Percentiles rank a stretch among this genome's conserved stretches.
These are phyloP conservation scores for Colletotrichum sp. DNA, from an alignment of 2,329 filamentous ascomycete species.

Conservation along the genomic window DNA sequence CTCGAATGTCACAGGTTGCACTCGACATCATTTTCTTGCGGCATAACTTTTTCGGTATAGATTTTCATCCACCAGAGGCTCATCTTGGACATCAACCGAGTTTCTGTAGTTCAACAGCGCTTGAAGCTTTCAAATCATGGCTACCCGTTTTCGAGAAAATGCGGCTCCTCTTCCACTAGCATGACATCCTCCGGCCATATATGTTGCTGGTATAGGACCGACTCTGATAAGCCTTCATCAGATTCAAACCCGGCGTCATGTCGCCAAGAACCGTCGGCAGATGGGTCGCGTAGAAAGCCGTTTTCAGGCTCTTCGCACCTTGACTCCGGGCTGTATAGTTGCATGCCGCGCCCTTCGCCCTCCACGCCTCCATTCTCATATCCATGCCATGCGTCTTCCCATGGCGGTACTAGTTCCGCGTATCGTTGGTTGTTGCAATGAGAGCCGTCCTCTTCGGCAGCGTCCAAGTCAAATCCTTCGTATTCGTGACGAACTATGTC, in stretches of 20 bases:
- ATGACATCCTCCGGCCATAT: not conserved
- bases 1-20: slow-evolving; percentile 16
- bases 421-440: not conserved
- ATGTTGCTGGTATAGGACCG: not conserved
- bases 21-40: slow-evolving; percentile 5
- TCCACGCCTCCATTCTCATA: not conserved
- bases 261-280: not conserved
- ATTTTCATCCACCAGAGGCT: not conserved
- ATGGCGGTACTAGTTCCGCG: not conserved
- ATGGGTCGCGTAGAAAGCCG: not conserved
- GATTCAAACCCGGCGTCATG: not conserved
- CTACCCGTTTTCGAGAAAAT: not conserved
- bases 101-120: slow-evolving; percentile 19
- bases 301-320: not conserved
- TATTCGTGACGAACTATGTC: not conserved
- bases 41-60: slow-evolving; percentile 1
- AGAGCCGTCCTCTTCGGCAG: not conserved
- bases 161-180: not conserved
- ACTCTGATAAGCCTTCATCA: not conserved
- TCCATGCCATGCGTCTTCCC: not conserved
- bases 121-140: not conserved
- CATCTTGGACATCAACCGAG: not conserved
- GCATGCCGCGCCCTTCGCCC: not conserved
- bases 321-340: not conserved
- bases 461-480: not conserved